Conservation (phyloP, 2,329 filamentous ascomycete genomes). For the Paecilomyces dactylethromorphus region DNA sequence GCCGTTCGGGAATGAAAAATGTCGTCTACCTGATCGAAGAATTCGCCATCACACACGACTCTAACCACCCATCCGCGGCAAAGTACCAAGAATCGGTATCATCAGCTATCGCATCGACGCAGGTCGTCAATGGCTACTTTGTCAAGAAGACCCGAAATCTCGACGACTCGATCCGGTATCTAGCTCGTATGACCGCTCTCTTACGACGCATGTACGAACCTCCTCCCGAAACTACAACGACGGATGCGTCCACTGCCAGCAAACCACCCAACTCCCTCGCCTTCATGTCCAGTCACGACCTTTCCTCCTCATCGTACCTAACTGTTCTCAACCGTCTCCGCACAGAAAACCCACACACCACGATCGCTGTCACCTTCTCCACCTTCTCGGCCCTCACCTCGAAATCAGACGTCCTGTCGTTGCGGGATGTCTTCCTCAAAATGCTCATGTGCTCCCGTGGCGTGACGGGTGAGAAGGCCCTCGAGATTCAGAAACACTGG, state of each 20-base stretch:
- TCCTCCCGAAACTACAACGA: conserved; percentile 6
- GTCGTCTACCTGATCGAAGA: conserved; percentile 76
- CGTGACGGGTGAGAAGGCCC: conserved; percentile 68
- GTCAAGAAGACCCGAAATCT: conserved; percentile 69
- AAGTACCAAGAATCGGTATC: conserved; percentile 62
- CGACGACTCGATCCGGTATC: conserved; percentile 71
- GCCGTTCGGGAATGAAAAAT: conserved; percentile 65
- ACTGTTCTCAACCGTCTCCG: conserved; percentile 56
- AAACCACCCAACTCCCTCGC: conserved; percentile 40
- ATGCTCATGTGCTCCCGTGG: conserved; percentile 79
- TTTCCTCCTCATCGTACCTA: conserved; percentile 61
- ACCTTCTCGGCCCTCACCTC: conserved; percentile 67
- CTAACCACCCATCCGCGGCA: conserved; percentile 29
- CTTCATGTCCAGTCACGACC: conserved; percentile 58
- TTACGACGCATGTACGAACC: conserved; percentile 56
- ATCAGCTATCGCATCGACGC: conserved; percentile 68
- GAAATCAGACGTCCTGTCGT: conserved; percentile 67
- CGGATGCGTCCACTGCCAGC: not conserved
- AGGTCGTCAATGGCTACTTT: conserved; percentile 73
- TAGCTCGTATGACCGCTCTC: conserved; percentile 64
- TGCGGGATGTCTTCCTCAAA: conserved; percentile 71
- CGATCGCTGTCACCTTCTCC: conserved; percentile 61
- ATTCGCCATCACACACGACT: conserved; percentile 53
- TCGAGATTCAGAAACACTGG: conserved; percentile 76
- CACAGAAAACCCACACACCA: conserved; percentile 37